Evolutionary conservation across 441 rosid genomes (phyloP).

Genomic region (Populus hybrid): DNA sequence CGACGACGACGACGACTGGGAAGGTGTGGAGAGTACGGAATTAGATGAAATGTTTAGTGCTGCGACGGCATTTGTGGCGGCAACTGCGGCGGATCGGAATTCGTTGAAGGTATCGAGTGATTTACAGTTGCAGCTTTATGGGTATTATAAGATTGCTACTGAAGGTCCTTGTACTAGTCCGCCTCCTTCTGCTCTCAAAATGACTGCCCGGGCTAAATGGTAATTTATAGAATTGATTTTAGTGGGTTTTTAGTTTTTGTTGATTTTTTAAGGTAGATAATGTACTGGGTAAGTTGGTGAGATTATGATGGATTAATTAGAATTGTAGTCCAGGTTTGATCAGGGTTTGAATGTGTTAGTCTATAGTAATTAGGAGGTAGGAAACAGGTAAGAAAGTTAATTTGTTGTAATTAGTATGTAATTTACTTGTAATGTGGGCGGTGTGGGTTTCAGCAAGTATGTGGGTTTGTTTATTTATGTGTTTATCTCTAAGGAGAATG

Average conservation of each 20-base stretch:
- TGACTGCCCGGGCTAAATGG: constrained; percentile 97
- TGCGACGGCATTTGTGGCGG: constrained; percentile 75
- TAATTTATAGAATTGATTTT: constrained; percentile 16
- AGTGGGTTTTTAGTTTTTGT: not conserved
- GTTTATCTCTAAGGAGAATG: not conserved
- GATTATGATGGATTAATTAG: not conserved
- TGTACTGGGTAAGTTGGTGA: not conserved
- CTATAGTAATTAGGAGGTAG: not conserved
- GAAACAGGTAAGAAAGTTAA: not conserved
- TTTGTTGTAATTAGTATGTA: not conserved
- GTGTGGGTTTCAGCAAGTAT: not conserved
- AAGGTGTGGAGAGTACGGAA: constrained; percentile 92
- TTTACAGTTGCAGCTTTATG: constrained; percentile 79
- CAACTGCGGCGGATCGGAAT: constrained; percentile 67
- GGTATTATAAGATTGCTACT: constrained; percentile 82
- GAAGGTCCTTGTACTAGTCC: constrained; percentile 89
- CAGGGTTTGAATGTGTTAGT: not conserved
- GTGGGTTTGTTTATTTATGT: not conserved
- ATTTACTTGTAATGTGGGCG: not conserved
- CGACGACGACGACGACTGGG: constrained; percentile 72
- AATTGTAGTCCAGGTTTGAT: not conserved
- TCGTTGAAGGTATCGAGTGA: constrained; percentile 65
- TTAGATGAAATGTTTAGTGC: constrained; percentile 85
- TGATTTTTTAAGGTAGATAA: not conserved
- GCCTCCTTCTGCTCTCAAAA: constrained; percentile 85